These are phyloP conservation scores for Cutaneotrichosporon cyanovorans DNA, from an alignment of 1,284 basidiomycete species.

Conservation along the genomic window DNA sequence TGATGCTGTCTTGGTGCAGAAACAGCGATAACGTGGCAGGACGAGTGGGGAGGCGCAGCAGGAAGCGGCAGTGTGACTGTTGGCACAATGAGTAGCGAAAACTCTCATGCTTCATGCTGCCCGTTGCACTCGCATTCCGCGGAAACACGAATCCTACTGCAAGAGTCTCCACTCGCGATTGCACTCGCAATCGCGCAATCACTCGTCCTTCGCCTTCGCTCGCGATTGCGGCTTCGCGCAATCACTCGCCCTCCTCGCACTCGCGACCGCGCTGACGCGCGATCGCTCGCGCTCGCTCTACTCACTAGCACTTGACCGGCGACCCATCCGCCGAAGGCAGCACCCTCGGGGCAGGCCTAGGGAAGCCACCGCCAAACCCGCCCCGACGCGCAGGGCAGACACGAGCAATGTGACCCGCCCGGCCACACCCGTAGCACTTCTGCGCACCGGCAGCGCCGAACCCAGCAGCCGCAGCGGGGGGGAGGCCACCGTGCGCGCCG, in stretches of 20 bases:
- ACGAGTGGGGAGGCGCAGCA: not conserved
- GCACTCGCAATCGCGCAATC: too few species aligned
- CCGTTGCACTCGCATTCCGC: too few species aligned
- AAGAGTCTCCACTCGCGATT: too few species aligned
- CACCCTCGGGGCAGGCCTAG: conserved; percentile 7
- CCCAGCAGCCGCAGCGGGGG: not conserved
- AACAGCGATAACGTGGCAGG: not conserved
- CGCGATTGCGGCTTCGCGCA: too few species aligned
- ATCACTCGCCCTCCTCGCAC: too few species aligned
- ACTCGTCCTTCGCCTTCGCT: too few species aligned
- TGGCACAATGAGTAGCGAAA: too few species aligned
- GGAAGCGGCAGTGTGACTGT: not conserved
- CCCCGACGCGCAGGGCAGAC: conserved; percentile 23
- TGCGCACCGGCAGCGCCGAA: not conserved
- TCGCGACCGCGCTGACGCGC: too few species aligned
- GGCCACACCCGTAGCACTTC: conserved; percentile 55
- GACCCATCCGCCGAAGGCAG: conserved; percentile 29
- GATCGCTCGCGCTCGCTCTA: not conserved
- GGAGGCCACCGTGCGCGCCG: conserved; percentile 44
- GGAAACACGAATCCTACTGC: too few species aligned
- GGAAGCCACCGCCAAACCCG: conserved; percentile 17
- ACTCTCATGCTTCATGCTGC: too few species aligned
- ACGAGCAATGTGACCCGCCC: conserved; percentile 39
- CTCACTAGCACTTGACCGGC: conserved; percentile 45
- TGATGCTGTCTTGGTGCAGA: not conserved